Percentiles rank a stretch among this genome's conserved stretches.
Conservation (phyloP, 2,329 filamentous ascomycete species). For the Hypoxylon sp. region DNA sequence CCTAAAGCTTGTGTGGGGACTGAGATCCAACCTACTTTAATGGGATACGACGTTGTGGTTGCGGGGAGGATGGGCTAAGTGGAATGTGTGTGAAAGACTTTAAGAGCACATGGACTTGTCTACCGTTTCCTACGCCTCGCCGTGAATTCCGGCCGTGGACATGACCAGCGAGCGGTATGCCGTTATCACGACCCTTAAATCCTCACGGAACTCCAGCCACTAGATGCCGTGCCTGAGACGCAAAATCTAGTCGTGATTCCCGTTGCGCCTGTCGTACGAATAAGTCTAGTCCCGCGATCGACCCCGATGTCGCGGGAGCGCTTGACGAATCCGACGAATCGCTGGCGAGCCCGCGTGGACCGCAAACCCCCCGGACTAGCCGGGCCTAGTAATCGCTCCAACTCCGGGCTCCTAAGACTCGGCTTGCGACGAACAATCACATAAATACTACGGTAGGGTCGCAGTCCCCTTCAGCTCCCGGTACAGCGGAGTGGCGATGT, state of each 20-base stretch:
- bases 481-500: slow-evolving; percentile 12
- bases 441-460: background rate
- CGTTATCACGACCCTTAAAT: too few species aligned
- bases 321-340: slow-evolving; percentile 33
- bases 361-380: slow-evolving; percentile 18
- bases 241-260: background rate
- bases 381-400: slow-evolving; percentile 18
- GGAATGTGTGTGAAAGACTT: slow-evolving; percentile 9
- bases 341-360: slow-evolving; percentile 26
- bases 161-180: too few species aligned
- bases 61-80: slow-evolving; percentile 10
- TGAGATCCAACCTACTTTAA: slow-evolving; percentile 2
- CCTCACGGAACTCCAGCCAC: too few species aligned
- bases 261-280: background rate
- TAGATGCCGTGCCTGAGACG: too few species aligned
- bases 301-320: slow-evolving; percentile 31
- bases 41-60: slow-evolving; percentile 22
- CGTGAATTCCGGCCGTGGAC: background rate
- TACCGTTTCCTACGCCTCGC: background rate
- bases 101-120: slow-evolving; percentile 11
- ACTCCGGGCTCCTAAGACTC: slow-evolving; percentile 15
- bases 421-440: background rate
- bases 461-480: slow-evolving; percentile 11
- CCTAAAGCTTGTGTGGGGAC: slow-evolving; percentile 25
- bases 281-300: background rate